Evolutionary conservation across 179 eudicot species (phyloP).

Genomic region (Nepenthes alata): DNA sequence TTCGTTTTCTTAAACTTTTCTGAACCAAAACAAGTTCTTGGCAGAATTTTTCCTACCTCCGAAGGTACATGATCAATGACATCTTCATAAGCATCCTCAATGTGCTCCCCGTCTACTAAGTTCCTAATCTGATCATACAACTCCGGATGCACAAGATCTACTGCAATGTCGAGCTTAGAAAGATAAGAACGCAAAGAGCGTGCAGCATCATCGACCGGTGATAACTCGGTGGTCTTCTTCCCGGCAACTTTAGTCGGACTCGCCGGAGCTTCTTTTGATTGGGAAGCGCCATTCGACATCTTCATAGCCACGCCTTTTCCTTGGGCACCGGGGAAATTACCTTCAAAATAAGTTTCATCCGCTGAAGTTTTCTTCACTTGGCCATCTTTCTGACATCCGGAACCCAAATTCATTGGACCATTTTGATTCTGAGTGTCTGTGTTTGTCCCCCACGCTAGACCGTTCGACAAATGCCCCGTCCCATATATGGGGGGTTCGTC

Average conservation of each 20-base stretch:
- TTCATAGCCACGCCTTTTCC: constrained; percentile 26
- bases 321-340: constrained; percentile 24
- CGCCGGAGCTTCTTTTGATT: constrained; percentile 20
- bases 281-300: constrained; percentile 22
- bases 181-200: constrained; percentile 40
- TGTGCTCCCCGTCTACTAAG: constrained; percentile 34
- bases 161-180: constrained; percentile 67
- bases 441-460: constrained; percentile 45
- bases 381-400: constrained; percentile 41
- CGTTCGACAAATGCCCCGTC: constrained; percentile 29
- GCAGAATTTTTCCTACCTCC: constrained; percentile 30
- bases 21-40: too few species aligned
- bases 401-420: constrained; percentile 33
- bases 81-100: constrained; percentile 25
- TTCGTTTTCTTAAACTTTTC: too few species aligned
- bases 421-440: constrained; percentile 54
- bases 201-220: constrained; percentile 28
- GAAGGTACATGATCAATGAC: constrained; percentile 22
- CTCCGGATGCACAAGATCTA: constrained; percentile 60
- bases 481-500: constrained; percentile 61
- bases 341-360: constrained; percentile 44
- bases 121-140: constrained; percentile 42
- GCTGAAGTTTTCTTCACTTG: constrained; percentile 14
- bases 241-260: constrained; percentile 23
- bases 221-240: constrained; percentile 31